Conservation (phyloP, 352 stramenopile genomes). For the Pythium aphanidermatum region DNA sequence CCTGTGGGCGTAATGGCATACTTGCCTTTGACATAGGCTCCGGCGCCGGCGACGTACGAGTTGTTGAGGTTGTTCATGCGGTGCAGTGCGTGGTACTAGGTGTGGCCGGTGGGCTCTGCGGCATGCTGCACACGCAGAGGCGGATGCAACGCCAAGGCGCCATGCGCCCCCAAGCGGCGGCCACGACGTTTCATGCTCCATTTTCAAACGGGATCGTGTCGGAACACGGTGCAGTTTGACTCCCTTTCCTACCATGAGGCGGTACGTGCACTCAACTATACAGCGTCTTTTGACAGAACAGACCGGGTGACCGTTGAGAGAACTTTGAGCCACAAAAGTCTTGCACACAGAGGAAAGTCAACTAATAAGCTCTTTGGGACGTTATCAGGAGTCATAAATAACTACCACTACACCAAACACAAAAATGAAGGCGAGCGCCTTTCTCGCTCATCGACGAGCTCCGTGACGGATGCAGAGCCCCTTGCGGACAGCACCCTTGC, state of each 20-base stretch:
- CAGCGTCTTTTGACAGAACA: no score
- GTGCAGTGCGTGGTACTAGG: no score
- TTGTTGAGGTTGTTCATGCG: slow-evolving; percentile 67
- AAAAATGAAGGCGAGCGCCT: no score
- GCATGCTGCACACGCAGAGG: background rate
- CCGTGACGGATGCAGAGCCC: slow-evolving; percentile 72
- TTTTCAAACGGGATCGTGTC: slow-evolving; percentile 4
- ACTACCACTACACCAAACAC: no score
- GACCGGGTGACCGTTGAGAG: slow-evolving; percentile 2
- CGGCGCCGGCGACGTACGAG: slow-evolving; percentile 63
- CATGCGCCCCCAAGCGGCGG: background rate
- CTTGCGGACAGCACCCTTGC: slow-evolving; percentile 63
- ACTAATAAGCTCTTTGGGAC: no score
- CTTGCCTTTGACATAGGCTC: slow-evolving; percentile 75
- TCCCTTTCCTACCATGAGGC: no score
- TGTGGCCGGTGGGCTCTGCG: background rate
- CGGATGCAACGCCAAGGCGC: background rate
- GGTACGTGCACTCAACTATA: no score
- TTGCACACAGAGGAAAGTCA: background rate
- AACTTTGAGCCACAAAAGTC: slow-evolving; percentile 6
- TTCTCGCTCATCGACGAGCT: slow-evolving; percentile 14
- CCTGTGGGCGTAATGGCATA: slow-evolving; percentile 75
- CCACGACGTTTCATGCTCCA: slow-evolving; percentile 21
- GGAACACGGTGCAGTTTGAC: slow-evolving; percentile 7
- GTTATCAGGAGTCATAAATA: slow-evolving; percentile 4